Conservation (phyloP, 2,329 filamentous ascomycete species). For the Gyromitra esculenta region DNA sequence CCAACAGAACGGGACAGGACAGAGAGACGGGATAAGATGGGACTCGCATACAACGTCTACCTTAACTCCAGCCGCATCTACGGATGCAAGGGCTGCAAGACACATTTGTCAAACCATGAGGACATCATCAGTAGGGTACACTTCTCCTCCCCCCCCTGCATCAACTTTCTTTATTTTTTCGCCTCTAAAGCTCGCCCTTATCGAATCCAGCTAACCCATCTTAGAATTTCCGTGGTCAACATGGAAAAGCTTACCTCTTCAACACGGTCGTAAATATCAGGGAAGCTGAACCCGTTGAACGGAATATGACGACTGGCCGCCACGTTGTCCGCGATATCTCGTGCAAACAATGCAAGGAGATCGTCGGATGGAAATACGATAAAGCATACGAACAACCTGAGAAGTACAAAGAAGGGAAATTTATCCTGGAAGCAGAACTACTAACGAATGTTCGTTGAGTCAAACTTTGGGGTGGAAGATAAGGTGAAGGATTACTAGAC, state of each 20-base stretch:
- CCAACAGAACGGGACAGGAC: constrained; percentile 1
- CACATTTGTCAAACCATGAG: constrained; percentile 92
- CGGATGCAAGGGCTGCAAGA: constrained; percentile 93
- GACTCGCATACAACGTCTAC: constrained; percentile 90
- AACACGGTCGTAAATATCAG: constrained; percentile 91
- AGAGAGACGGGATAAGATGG: constrained; percentile 68
- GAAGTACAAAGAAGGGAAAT: constrained; percentile 99
- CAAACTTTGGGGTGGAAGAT: background rate
- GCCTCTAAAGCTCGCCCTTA: background rate
- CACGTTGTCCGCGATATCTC: constrained; percentile 93
- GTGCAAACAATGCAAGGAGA: constrained; percentile 89
- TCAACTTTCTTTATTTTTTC: constrained; percentile 23
- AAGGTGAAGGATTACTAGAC: constrained; percentile 20
- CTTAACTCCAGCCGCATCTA: constrained; percentile 87
- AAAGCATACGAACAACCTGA: constrained; percentile 91
- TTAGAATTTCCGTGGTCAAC: constrained; percentile 97
- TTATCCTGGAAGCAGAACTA: constrained; percentile 91
- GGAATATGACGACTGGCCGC: constrained; percentile 96
- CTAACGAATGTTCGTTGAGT: constrained; percentile 73
- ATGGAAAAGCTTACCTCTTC: constrained; percentile 98
- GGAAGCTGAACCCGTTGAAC: constrained; percentile 83
- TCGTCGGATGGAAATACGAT: constrained; percentile 98
- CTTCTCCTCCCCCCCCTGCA: constrained; percentile 51
- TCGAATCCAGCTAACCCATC: constrained; percentile 18
- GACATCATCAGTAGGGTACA: constrained; percentile 93